These are phyloP conservation scores for Penstemon barbatus DNA, from an alignment of 257 asterid species.

Conservation along the genomic window DNA sequence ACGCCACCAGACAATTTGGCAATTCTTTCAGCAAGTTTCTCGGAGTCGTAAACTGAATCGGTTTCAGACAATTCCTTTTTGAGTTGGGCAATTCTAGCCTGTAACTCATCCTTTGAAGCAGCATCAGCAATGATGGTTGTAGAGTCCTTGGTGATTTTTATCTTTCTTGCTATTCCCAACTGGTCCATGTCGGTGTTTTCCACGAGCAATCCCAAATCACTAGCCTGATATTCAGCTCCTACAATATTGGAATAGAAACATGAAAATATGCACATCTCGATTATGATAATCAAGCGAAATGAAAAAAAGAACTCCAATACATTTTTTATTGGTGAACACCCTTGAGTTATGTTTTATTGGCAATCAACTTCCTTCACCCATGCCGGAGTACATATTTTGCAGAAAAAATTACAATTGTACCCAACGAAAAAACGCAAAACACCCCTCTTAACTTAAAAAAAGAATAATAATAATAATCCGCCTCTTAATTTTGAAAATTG, in stretches of 20 bases:
- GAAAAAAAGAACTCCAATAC: too few relatives aligned
- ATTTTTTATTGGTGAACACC: too few relatives aligned
- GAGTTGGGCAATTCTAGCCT: constrained; percentile 83
- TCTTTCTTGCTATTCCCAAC: constrained; percentile 86
- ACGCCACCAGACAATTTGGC: constrained; percentile 98
- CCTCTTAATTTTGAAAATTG: too few relatives aligned
- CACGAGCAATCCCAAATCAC: constrained; percentile 76
- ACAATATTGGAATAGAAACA: constrained; percentile 18
- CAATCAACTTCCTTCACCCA: too few relatives aligned
- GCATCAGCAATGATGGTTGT: constrained; percentile 94
- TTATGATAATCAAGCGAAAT: too few relatives aligned
- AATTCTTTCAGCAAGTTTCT: too few relatives aligned
- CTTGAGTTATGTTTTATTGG: too few relatives aligned
- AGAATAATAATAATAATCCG: too few relatives aligned
- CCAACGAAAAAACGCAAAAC: too few relatives aligned
- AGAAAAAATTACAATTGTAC: too few relatives aligned
- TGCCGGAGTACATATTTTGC: too few relatives aligned
- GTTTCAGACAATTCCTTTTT: constrained; percentile 78
- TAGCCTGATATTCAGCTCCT: constrained; percentile 96
- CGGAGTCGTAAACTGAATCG: constrained; percentile 80
- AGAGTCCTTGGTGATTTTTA: constrained; percentile 74
- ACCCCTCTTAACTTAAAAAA: too few relatives aligned
- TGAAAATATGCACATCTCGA: neutral
- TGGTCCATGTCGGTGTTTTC: constrained; percentile 80
- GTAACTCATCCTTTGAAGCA: constrained; percentile 94